Percentiles rank a stretch among this genome's conserved stretches.
Evolutionary conservation across 1,284 basidiomycete genomes (phyloP).

Genomic region (Sutorius eximius): DNA sequence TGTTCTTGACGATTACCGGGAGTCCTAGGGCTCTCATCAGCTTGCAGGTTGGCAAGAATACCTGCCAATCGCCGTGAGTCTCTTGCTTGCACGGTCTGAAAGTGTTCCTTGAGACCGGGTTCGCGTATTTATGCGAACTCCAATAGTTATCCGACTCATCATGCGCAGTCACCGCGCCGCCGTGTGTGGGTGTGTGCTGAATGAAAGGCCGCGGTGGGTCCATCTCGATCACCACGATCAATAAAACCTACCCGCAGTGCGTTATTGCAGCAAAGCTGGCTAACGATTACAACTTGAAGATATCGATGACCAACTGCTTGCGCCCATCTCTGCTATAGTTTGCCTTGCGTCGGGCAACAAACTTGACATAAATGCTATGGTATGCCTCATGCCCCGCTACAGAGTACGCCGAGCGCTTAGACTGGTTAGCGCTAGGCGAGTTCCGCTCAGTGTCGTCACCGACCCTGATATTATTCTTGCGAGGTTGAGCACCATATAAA

Average conservation of each 20-base stretch:
- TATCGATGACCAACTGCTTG: too few relatives aligned
- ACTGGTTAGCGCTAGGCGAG: neutral
- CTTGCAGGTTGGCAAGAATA: too few relatives aligned
- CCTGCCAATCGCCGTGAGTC: too few relatives aligned
- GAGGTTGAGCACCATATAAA: slow-evolving; percentile 13
- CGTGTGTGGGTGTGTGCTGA: neutral
- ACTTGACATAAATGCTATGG: neutral
- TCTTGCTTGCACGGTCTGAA: neutral
- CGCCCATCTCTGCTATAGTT: neutral
- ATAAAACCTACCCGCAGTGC: too few relatives aligned
- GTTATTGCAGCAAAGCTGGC: too few relatives aligned
- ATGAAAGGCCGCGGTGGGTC: neutral
- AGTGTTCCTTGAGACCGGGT: neutral
- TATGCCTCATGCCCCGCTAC: neutral
- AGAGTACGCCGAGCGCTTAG: neutral
- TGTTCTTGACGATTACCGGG: too few relatives aligned
- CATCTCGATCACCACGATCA: neutral
- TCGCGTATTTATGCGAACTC: neutral
- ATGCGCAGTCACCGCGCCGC: neutral
- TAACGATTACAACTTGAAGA: too few relatives aligned
- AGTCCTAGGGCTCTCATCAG: too few relatives aligned
- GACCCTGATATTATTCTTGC: slow-evolving; percentile 4
- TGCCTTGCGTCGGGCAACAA: neutral
- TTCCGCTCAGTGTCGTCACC: slow-evolving; percentile 9
- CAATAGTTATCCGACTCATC: neutral